Base-by-base conservation (phyloP, 2,329 filamentous ascomycete genomes). In the Coleophoma cylindrospora region DNA sequence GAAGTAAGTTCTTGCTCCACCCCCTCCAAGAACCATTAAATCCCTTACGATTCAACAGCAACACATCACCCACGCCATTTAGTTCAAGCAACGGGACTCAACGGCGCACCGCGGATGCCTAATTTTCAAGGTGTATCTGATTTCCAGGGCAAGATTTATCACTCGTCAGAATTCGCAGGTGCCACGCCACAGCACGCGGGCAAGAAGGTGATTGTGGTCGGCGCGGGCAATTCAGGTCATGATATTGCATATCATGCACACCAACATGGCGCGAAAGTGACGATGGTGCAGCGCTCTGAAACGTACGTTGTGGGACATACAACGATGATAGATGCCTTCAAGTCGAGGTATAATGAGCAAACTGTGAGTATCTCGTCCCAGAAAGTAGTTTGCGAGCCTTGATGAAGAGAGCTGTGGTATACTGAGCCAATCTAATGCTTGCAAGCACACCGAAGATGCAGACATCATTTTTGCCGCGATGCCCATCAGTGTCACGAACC, bases 171-270 rank as follows among this genome's bases (percentile, higher is more conserved):
- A 1, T 83, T 83, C 56, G 65, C 70, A 0, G 80, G 80, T 0
- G 79, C 80, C 0, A 64, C 66, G 6, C 61, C 70, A 1, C 61
- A 70, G 2, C 61, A 70, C 3, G 64, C 69, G 15, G 75, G 75
- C 1, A 83, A 81, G 61, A 84, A 79, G 54, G 83, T 80, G 0
- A 67, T 87, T 2, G 77, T 89, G 0, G 72, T 88, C 0, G 85
- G 84, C 2, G 81, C 79, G 1, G 84, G 83, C 63, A 87, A 86
- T 65, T 85, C 81, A 0, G 81, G 73, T 5, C 81, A 85, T 57
- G 84, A 87, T 54, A 86, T 87, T 49, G 77, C 80, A 0, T 81
- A 86, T 47, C 80, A 86, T 54, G 86, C 75, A 57, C 73, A 77
- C 33, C 81, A 86, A 56, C 78, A 80, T 48, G 84, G 84, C 0